Conservation (phyloP, 139 green algal species). For the Yamagishiella unicocca region DNA sequence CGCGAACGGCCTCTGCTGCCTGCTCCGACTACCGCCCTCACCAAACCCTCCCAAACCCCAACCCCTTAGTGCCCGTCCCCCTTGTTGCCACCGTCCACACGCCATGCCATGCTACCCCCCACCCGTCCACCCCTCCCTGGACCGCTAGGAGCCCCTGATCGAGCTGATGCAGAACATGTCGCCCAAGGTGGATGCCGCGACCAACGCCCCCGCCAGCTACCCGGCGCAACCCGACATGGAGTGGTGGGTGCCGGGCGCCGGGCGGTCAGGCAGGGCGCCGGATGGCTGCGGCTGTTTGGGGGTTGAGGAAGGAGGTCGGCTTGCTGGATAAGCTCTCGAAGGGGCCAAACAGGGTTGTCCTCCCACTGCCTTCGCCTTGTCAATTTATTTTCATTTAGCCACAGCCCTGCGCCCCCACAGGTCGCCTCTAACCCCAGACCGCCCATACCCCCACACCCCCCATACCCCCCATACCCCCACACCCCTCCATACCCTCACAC, state of each 20-base stretch:
- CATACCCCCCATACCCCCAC: neutral
- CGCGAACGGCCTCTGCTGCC: neutral
- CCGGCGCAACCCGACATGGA: constrained; percentile 80
- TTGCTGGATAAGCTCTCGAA: no score
- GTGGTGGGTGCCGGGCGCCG: constrained; percentile 62
- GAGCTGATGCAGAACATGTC: constrained; percentile 94
- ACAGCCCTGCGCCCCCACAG: no score
- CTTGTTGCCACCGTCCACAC: no score
- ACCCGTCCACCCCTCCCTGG: neutral
- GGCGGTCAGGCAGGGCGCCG: neutral
- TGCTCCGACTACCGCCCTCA: no score
- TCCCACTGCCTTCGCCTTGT: neutral
- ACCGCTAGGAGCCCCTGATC: constrained; percentile 68
- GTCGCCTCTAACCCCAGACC: no score
- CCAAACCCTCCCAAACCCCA: no score
- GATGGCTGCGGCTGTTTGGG: no score
- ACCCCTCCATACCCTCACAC: neutral
- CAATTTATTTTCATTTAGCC: no score
- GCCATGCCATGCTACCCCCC: neutral
- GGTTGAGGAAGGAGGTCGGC: no score
- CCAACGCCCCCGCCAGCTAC: constrained; percentile 73
- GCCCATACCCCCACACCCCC: neutral
- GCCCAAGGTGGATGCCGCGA: constrained; percentile 89
- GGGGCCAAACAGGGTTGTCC: neutral
- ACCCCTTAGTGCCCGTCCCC: no score